Conservation (phyloP, 441 rosid species). For the Gossypium gossypioides region DNA sequence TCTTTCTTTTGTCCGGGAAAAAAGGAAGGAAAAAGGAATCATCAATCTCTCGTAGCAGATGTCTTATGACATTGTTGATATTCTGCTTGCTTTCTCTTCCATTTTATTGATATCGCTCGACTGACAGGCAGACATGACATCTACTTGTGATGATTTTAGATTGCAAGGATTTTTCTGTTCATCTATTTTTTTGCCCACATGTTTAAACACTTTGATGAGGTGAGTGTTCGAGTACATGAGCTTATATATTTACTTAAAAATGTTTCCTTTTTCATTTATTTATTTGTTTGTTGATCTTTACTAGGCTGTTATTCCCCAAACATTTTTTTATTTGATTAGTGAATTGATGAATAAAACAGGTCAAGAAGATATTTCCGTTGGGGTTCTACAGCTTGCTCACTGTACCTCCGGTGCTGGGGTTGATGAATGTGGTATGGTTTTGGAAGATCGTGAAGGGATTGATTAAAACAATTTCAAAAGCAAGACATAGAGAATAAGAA, state of each 20-base stretch:
- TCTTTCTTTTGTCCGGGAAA: no score
- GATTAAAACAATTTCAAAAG: conserved; percentile 55
- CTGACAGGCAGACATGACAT: not conserved
- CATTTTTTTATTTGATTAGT: not conserved
- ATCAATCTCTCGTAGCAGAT: not conserved
- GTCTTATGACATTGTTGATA: not conserved
- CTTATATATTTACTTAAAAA: not conserved
- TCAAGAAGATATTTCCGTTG: conserved; percentile 49
- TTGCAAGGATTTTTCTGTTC: conserved; percentile 65
- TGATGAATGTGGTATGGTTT: conserved; percentile 64
- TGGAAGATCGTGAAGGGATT: conserved; percentile 67
- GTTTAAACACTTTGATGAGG: conserved; percentile 62
- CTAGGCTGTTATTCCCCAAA: not conserved
- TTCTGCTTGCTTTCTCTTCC: not conserved
- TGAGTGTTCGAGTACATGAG: conserved; percentile 11
- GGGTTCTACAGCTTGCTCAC: conserved; percentile 61
- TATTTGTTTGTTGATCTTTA: not conserved
- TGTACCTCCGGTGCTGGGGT: conserved; percentile 33
- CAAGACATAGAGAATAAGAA: conserved; percentile 27
- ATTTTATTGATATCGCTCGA: not conserved
- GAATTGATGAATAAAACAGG: conserved; percentile 26
- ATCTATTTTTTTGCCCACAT: conserved; percentile 55
- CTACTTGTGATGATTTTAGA: conserved; percentile 27
- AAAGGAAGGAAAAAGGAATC: no score
- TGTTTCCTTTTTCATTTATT: not conserved